Conservation (phyloP, 257 asterid species). For the Solanum virginianum region DNA sequence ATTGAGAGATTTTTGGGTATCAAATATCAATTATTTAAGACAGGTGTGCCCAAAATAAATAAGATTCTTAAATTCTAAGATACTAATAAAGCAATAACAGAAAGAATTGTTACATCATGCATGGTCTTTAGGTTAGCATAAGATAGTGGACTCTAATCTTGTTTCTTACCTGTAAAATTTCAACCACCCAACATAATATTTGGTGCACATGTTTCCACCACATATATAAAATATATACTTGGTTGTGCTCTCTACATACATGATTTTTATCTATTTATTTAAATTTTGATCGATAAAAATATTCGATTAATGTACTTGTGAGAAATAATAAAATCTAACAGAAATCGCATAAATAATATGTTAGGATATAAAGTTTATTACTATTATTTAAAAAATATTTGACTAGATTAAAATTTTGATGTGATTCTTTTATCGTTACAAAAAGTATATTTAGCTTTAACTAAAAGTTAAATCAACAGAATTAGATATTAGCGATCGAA, state of each 20-base stretch:
- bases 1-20: neutral
- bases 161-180: neutral
- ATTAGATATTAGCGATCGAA: neutral
- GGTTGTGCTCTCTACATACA: neutral
- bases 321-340: too few relatives aligned
- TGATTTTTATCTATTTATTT: too few relatives aligned
- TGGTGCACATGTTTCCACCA: conserved; percentile 4
- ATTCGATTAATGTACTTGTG: neutral
- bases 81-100: neutral
- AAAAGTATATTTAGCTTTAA: neutral
- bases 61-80: neutral
- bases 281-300: too few relatives aligned
- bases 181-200: conserved; percentile 3
- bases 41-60: neutral
- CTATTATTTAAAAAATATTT: too few relatives aligned
- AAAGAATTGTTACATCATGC: neutral
- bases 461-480: neutral
- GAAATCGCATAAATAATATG: too few relatives aligned
- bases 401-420: neutral
- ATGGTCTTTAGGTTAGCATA: neutral
- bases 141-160: neutral
- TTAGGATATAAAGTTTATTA: too few relatives aligned
- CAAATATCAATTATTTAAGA: neutral
- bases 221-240: neutral
- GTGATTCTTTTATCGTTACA: neutral